Evolutionary conservation across 2,329 filamentous ascomycete genomes (phyloP).

Genomic region (Ambrosiella beaveri): DNA sequence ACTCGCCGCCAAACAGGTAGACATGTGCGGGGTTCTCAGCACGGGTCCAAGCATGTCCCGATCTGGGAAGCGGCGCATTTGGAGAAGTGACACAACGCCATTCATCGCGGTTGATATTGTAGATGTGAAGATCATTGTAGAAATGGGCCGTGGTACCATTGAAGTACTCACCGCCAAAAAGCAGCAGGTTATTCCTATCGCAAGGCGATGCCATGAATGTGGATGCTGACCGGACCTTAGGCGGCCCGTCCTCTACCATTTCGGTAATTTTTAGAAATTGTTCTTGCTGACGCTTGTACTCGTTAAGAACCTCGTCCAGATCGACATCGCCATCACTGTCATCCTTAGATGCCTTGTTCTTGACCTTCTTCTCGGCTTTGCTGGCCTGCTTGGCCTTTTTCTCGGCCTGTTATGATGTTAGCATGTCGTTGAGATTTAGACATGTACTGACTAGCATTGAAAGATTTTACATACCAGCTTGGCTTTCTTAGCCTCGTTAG

Average conservation of each 20-base stretch:
- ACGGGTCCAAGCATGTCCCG: constrained; percentile 86
- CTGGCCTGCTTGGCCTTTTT: constrained; percentile 68
- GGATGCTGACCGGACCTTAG: constrained; percentile 60
- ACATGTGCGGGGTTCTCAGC: constrained; percentile 70
- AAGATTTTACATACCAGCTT: constrained; percentile 24
- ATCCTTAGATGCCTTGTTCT: constrained; percentile 52
- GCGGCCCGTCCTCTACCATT: constrained; percentile 49
- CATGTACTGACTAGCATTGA: neutral
- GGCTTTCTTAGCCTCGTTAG: constrained; percentile 31
- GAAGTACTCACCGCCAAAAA: constrained; percentile 93
- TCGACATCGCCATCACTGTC: constrained; percentile 85
- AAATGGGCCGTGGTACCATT: constrained; percentile 72
- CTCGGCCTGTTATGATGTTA: constrained; percentile 27
- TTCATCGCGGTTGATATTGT: constrained; percentile 67
- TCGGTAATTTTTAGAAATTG: constrained; percentile 91
- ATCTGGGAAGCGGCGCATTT: constrained; percentile 78
- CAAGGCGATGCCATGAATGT: constrained; percentile 72
- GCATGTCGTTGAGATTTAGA: neutral
- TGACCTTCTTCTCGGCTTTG: constrained; percentile 75
- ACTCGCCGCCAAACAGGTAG: constrained; percentile 92
- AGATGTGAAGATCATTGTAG: constrained; percentile 49
- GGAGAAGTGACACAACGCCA: constrained; percentile 84
- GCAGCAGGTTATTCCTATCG: constrained; percentile 70
- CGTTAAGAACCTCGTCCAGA: constrained; percentile 79
- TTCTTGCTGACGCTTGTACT: constrained; percentile 85